Conservation (phyloP, 2,329 filamentous ascomycete genomes). For the Cercospora sojina region DNA sequence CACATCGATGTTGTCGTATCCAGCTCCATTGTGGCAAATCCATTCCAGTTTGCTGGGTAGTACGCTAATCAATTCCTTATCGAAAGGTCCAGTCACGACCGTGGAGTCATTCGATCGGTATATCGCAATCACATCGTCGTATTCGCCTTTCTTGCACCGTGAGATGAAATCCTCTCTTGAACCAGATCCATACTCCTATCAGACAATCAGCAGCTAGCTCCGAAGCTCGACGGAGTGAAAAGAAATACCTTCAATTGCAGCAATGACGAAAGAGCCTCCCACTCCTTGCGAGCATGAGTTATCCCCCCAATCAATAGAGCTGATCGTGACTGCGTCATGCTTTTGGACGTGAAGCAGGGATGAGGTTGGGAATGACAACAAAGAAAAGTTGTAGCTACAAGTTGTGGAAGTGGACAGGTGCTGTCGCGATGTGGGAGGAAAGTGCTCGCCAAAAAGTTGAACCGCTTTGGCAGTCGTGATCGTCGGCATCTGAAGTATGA, state of each 20-base stretch:
- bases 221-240: neutral
- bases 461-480: neutral
- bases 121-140: constrained; percentile 56
- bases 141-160: constrained; percentile 55
- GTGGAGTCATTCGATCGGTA: constrained; percentile 61
- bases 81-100: constrained; percentile 47
- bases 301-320: constrained; percentile 50
- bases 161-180: constrained; percentile 56
- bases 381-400: neutral
- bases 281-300: constrained; percentile 48
- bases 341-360: neutral
- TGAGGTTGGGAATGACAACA: neutral
- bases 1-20: constrained; percentile 42
- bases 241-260: constrained; percentile 35
- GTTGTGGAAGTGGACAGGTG: neutral
- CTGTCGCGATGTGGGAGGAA: neutral
- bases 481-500: neutral
- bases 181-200: constrained; percentile 55
- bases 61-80: constrained; percentile 45
- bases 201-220: constrained; percentile 14
- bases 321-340: constrained; percentile 29
- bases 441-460: neutral
- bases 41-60: constrained; percentile 46
- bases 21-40: constrained; percentile 48
- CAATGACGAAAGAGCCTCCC: constrained; percentile 42